phyloP scores from a whole-genome alignment of 1,284 basidiomycete genomes.

The Cryptococcus sp. region DNA sequence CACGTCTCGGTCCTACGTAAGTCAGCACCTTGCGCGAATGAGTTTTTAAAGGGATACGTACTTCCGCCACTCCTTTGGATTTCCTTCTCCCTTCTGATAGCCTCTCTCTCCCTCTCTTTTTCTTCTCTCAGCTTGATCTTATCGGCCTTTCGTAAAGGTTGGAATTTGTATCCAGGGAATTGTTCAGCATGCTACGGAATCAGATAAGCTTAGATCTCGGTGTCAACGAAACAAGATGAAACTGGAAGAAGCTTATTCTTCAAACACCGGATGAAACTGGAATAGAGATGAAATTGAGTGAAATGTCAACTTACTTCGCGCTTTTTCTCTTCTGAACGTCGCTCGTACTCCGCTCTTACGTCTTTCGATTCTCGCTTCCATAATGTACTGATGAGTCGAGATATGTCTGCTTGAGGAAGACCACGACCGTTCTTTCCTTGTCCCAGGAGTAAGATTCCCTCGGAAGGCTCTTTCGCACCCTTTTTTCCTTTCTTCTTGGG shows the following conservation, averaged over 20 bases:
- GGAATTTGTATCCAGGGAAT: conserved; percentile 70
- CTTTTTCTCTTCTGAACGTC: conserved; percentile 64
- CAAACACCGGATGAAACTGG: neutral
- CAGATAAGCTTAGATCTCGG: neutral
- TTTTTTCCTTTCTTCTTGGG: conserved; percentile 21
- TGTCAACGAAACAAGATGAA: neutral
- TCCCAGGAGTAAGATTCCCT: conserved; percentile 26
- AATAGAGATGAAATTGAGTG: neutral
- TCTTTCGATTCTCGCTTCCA: conserved; percentile 62
- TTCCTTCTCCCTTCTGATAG: conserved; percentile 23
- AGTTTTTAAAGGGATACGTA: no score
- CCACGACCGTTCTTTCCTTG: conserved; percentile 43
- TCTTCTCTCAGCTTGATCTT: conserved; percentile 55
- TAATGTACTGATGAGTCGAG: conserved; percentile 61
- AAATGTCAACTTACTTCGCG: conserved; percentile 50
- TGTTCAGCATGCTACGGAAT: conserved; percentile 52
- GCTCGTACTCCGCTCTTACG: conserved; percentile 62
- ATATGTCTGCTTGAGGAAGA: conserved; percentile 66
- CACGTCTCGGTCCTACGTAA: neutral
- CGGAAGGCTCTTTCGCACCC: conserved; percentile 21
- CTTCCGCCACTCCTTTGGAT: conserved; percentile 1
- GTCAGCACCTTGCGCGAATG: no score
- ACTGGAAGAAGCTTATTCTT: neutral
- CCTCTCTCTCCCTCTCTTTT: conserved; percentile 27
- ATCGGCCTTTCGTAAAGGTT: conserved; percentile 63